Evolutionary conservation across 345 rosid species (phyloP).

Genomic region (Citrus sp.): DNA sequence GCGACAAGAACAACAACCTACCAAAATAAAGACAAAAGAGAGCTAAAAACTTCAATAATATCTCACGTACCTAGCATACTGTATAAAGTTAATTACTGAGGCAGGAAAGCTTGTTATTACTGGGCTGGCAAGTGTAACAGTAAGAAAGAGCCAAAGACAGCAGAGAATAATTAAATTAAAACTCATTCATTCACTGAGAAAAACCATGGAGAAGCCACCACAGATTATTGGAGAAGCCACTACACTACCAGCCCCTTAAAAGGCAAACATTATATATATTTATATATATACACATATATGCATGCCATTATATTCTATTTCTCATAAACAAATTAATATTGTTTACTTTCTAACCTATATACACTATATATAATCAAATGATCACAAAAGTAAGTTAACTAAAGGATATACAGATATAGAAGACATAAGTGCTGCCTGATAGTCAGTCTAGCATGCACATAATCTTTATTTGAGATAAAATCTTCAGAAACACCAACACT

Average conservation of each 20-base stretch:
- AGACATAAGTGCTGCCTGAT: not conserved
- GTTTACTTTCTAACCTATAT: not conserved
- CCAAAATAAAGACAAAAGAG: conserved; percentile 19
- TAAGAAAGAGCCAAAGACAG: conserved; percentile 10
- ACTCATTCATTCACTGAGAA: not conserved
- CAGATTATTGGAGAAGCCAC: too few relatives aligned
- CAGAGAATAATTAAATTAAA: not conserved
- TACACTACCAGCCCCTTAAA: too few relatives aligned
- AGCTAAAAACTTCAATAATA: conserved; percentile 17
- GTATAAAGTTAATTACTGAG: conserved; percentile 10
- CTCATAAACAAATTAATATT: not conserved
- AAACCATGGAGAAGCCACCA: not conserved
- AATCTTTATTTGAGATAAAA: not conserved
- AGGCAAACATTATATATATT: not conserved
- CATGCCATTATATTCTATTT: not conserved
- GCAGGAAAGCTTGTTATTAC: conserved; percentile 23
- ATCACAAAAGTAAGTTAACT: not conserved
- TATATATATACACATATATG: too few relatives aligned
- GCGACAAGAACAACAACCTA: conserved; percentile 43
- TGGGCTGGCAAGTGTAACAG: not conserved
- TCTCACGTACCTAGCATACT: conserved; percentile 12
- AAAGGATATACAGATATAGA: not conserved
- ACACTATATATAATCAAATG: not conserved
- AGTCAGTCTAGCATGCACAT: not conserved
- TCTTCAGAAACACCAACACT: conserved; percentile 15